Evolutionary conservation across 495 filamentous ascomycete species (phyloP), one percentile per base, ranked within the genome.

Genomic region (Aspergillus indologenus): DNA sequence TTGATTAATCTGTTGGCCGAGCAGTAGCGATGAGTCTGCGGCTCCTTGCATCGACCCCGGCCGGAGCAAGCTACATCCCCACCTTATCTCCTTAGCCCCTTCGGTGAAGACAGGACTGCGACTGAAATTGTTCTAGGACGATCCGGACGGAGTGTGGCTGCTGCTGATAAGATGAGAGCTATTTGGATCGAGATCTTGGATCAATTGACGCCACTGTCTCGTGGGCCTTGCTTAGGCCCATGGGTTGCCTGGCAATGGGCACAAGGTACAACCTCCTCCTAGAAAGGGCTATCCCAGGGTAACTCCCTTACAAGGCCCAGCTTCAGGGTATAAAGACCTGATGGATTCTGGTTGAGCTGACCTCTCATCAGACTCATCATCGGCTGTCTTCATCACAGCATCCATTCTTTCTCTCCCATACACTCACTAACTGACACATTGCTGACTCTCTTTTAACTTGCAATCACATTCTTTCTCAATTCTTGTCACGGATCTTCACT

Each of bases 321-420:
- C 14, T 34, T 19, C 40, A 34, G 20, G 57, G 40, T 63, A 63
- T 60, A 60, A 57, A 56, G 54, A 58, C 43, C 12, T 34, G 15
- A 17, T 26, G 14, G 18, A 42, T 45, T 49, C 26, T 19, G 17
- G 21, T 20, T 31, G 47, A 50, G 21, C 49, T 20, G 26, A 9
- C 3, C 9, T 9, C 9, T 29, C 26, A 29, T 29, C 26, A 29
- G 26, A 29, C 4, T 9, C 26, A 29, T 29, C 26, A 29, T 29
- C 26, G 4, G 26, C 26, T 29, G 26, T 21, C 14, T 44, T 22
- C 40, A 14, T 60, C 24, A 23, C 51, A 49, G 51, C 45, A 44
- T 54, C 21, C 57, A 54, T 56, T 66, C 65, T 53, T 55, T 60
- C 59, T 60, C 59, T 54, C 34, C 45, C n/a, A 45, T 31, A 57